Evolutionary conservation across 2,329 filamentous ascomycete species (phyloP).

Genomic region (Paraphaeosphaeria sporulosa): DNA sequence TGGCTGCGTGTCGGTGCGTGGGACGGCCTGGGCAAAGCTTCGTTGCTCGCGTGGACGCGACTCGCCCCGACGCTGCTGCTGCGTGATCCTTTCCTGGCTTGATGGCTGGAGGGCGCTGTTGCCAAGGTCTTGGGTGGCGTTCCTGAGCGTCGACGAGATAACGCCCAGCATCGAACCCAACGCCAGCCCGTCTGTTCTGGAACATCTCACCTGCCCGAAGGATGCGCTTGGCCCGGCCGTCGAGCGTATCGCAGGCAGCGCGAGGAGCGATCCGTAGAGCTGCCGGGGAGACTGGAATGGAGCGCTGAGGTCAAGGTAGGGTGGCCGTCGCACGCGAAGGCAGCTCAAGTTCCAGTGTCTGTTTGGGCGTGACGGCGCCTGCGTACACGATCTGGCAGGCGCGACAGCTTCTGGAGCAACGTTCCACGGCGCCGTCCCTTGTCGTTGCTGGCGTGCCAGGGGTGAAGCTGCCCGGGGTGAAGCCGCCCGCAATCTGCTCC

Average conservation of each 20-base stretch:
- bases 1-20: not conserved
- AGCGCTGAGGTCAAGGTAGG: no score
- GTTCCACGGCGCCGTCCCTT: constrained; percentile 30
- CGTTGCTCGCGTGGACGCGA: constrained; percentile 23
- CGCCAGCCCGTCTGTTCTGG: constrained; percentile 42
- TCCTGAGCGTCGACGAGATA: constrained; percentile 29
- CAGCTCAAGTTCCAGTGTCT: no score
- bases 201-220: constrained; percentile 41
- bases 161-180: constrained; percentile 35
- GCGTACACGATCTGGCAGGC: not conserved
- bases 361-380: not conserved
- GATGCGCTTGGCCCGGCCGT: constrained; percentile 43
- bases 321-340: no score
- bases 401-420: constrained; percentile 21
- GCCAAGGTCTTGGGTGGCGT: constrained; percentile 50
- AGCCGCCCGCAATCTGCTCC: constrained; percentile 5
- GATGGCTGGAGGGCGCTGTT: constrained; percentile 27
- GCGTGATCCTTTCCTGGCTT: constrained; percentile 30
- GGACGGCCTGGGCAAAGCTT: constrained; percentile 34
- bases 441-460: constrained; percentile 17
- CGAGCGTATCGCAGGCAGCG: not conserved
- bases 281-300: not conserved
- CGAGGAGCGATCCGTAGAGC: not conserved
- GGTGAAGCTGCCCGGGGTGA: constrained; percentile 17
- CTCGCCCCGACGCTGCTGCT: constrained; percentile 9